Evolutionary conservation across 352 stramenopile genomes (phyloP).

Genomic region (Pythium sukuiense): DNA sequence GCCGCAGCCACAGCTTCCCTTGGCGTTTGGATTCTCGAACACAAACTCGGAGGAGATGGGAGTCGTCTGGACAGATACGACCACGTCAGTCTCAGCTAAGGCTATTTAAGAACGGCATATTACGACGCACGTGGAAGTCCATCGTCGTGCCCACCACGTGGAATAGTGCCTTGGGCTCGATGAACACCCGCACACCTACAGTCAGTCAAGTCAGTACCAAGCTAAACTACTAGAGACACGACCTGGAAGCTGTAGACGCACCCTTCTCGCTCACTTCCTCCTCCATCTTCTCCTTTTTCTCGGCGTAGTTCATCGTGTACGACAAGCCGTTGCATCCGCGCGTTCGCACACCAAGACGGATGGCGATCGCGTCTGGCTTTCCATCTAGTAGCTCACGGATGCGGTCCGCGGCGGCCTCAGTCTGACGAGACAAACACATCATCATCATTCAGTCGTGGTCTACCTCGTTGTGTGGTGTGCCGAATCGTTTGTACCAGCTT

Average conservation of each 20-base stretch:
- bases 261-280: conserved; percentile 92
- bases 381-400: conserved; percentile 84
- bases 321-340: conserved; percentile 98
- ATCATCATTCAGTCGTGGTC: neutral
- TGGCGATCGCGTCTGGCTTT: conserved; percentile 92
- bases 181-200: conserved; percentile 94
- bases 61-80: conserved; percentile 71
- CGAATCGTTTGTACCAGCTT: conserved; percentile 54
- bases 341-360: conserved; percentile 95
- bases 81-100: too few relatives aligned
- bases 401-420: conserved; percentile 81
- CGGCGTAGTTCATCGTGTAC: conserved; percentile 99
- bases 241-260: conserved; percentile 18
- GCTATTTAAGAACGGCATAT: too few relatives aligned
- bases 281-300: conserved; percentile 93
- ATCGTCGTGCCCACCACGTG: conserved; percentile 98
- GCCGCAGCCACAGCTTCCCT: conserved; percentile 98
- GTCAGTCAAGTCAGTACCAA: neutral
- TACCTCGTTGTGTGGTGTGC: neutral
- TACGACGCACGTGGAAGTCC: conserved; percentile 89
- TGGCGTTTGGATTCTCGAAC: conserved; percentile 99
- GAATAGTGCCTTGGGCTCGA: conserved; percentile 98
- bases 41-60: conserved; percentile 98
- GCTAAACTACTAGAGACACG: neutral
- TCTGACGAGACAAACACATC: conserved; percentile 40